phyloP scores from a whole-genome alignment of 2,329 filamentous ascomycete genomes.

The Fusarium sp. region DNA sequence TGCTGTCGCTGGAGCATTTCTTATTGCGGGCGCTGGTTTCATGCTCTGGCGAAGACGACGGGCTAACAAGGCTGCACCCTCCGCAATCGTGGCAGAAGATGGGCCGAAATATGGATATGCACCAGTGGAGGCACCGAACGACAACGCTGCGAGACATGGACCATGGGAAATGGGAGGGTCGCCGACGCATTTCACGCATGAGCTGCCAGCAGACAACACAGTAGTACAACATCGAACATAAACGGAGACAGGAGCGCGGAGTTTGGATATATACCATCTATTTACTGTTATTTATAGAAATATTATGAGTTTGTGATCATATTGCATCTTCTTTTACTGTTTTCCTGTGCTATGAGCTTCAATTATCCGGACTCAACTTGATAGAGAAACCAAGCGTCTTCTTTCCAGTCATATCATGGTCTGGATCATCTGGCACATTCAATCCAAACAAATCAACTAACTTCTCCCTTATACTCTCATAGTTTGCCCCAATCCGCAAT shows the following conservation, averaged over 20 bases:
- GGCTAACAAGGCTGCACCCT: not conserved
- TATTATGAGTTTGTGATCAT: rapidly evolving
- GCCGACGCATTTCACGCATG: not conserved
- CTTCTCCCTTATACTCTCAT: not conserved
- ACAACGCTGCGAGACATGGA: not conserved
- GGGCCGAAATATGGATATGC: not conserved
- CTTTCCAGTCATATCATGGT: not conserved
- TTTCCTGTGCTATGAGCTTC: not conserved
- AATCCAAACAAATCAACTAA: not conserved
- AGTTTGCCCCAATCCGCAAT: not conserved
- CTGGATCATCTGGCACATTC: not conserved
- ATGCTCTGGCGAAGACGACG: conserved; percentile 3
- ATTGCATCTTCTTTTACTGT: rapidly evolving
- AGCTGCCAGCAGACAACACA: not conserved
- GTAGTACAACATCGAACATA: not conserved
- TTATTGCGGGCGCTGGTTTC: not conserved
- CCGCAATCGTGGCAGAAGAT: not conserved
- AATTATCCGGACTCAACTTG: not conserved
- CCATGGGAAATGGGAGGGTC: conserved; percentile 8
- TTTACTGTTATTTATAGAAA: rapidly evolving
- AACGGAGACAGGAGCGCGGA: not conserved
- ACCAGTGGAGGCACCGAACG: not conserved
- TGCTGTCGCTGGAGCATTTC: not conserved
- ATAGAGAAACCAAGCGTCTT: not conserved
- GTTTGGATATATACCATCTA: not conserved